Conservation (phyloP, 176 grass and related monocot species). For the Chloris gayana region DNA sequence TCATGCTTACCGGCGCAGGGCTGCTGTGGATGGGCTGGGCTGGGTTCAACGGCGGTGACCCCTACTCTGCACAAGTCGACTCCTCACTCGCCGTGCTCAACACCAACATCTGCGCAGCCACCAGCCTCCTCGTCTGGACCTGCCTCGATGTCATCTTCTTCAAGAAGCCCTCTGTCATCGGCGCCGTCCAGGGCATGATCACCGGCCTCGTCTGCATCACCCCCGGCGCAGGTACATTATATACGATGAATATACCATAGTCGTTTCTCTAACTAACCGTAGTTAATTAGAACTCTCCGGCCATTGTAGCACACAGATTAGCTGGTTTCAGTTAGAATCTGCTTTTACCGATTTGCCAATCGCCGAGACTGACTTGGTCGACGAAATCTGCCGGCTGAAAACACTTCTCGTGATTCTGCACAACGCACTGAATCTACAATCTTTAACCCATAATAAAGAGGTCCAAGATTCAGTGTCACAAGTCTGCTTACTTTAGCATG, state of each 20-base stretch:
- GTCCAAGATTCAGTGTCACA: not conserved
- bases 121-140: slow-evolving; percentile 86
- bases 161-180: slow-evolving; percentile 95
- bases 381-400: not conserved
- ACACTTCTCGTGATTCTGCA: not conserved
- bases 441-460: not conserved
- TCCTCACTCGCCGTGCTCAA: slow-evolving; percentile 86
- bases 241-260: not conserved
- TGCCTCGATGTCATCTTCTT: slow-evolving; percentile 92
- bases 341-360: not conserved
- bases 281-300: not conserved
- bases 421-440: slow-evolving; percentile 23
- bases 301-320: not conserved
- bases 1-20: slow-evolving; percentile 87
- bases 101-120: slow-evolving; percentile 91
- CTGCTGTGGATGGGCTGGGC: slow-evolving; percentile 98
- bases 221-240: slow-evolving; percentile 73
- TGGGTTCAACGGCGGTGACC: slow-evolving; percentile 93
- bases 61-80: slow-evolving; percentile 78
- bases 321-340: not conserved
- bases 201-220: slow-evolving; percentile 94
- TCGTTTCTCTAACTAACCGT: not conserved
- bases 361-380: not conserved
- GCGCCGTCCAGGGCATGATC: slow-evolving; percentile 94
- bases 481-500: not conserved